A percentile compares a stretch with the other conserved stretches of the same genome.
Evolutionary conservation across 2,329 filamentous ascomycete species (phyloP).

Genomic region (Paramyrothecium sp.): DNA sequence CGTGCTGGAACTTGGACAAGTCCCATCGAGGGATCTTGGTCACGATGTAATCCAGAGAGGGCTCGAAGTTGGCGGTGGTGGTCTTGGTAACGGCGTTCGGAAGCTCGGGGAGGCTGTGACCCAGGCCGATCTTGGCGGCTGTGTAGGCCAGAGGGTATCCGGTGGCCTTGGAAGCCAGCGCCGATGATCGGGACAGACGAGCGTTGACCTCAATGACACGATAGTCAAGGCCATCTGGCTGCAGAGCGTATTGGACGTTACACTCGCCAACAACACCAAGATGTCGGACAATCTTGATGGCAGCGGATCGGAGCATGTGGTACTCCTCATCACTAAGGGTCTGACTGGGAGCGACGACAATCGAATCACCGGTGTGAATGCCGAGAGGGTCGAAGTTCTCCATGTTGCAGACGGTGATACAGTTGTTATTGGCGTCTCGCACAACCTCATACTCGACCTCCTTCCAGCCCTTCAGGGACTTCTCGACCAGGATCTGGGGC

Average conservation of each 20-base stretch:
- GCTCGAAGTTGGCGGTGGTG: conserved; percentile 98
- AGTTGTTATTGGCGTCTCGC: conserved; percentile 96
- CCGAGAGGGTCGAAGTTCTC: conserved; percentile 94
- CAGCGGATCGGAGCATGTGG: conserved; percentile 96
- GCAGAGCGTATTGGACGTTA: conserved; percentile 96
- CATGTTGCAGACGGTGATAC: conserved; percentile 89
- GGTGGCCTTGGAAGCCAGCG: conserved; percentile 95
- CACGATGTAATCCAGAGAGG: conserved; percentile 94
- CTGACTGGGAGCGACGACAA: conserved; percentile 95
- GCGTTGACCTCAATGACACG: conserved; percentile 99
- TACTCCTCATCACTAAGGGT: conserved; percentile 98
- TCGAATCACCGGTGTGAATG: conserved; percentile 97
- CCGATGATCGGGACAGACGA: conserved; percentile 94
- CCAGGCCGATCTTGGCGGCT: conserved; percentile 95
- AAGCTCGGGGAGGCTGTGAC: conserved; percentile 90
- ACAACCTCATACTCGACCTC: conserved; percentile 99
- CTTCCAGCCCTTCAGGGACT: conserved; percentile 99
- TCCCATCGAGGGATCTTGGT: conserved; percentile 99
- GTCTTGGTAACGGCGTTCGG: conserved; percentile 98
- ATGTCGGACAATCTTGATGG: conserved; percentile 98
- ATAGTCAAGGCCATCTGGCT: conserved; percentile 96
- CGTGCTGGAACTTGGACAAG: conserved; percentile 97
- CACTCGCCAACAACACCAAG: conserved; percentile 97
- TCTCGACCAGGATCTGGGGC: conserved; percentile 96
- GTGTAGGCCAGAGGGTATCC: conserved; percentile 97